Evolutionary conservation across 1,139 yeast species (phyloP), one percentile per base, ranked within the genome.

Genomic region (Groenewaldozyma auringiensis): DNA sequence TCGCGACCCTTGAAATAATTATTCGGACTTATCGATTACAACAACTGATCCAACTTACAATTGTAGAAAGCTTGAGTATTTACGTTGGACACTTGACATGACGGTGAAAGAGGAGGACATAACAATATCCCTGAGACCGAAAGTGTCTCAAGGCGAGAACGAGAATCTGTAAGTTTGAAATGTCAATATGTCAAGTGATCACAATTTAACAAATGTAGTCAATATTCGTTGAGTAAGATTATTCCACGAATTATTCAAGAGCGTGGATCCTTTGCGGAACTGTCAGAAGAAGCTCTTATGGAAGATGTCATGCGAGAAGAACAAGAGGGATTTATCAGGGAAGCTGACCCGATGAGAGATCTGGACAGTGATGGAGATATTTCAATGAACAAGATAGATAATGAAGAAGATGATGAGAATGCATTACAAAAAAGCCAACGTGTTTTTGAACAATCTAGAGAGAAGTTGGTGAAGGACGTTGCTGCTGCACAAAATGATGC

Each of bases 401-500:
- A 22, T n/a, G 51, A 44, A 2, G 50, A 40, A 3, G 51, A 47
- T 27, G 47, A 41, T 2, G 46, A 25, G 14, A 36, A 29, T 17
- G 8, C 6, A 20, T 8, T 20, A n/a, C 25, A 18, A 35, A 13
- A 35, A 8, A 35, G 13, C 9, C 38, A 35, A 35, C 38, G n/a
- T 4, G 16, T 14, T 14, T 82, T 83, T 55, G 72, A 71, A 44
- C 72, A 71, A 45, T 72, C 79, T 22, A 78, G 84, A 50, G 62
- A 69, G 16, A 80, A 81, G 50, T 70, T 86, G 46, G 60, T 80
- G 20, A 71, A 70, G 25, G 70, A 75, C 43, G 72, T 88, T 29
- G 56, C 77, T 48, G 65, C 76, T 2, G 96, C 98, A 0, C 70
- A 85, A 56, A 92, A 92, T 61, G 97, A 92, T 60, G 81, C 95